A percentile compares a stretch with the other conserved stretches of the same genome.
Conservation (phyloP, 805 yeast species). For the Saccharomycopsis fibuligera region DNA sequence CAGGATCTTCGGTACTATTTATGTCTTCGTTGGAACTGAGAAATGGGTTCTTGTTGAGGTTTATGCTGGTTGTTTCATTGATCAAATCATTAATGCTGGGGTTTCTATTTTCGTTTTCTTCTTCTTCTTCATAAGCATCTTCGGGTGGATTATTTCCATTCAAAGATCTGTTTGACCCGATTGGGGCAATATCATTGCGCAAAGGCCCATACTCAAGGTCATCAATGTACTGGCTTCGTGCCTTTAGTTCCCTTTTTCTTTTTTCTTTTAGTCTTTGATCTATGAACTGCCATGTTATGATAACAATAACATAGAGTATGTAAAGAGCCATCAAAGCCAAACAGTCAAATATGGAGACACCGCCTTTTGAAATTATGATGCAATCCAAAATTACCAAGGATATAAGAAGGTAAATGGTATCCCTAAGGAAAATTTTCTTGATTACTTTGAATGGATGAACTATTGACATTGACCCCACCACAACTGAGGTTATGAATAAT, state of each 20-base stretch:
- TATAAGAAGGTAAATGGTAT: constrained; percentile 47
- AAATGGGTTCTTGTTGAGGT: constrained; percentile 12
- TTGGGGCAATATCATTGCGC: too few relatives aligned
- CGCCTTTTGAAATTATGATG: constrained; percentile 47
- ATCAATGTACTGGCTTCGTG: constrained; percentile 15
- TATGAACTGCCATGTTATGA: constrained; percentile 37
- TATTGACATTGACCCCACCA: constrained; percentile 73
- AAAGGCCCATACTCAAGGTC: constrained; percentile 4
- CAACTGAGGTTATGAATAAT: constrained; percentile 70
- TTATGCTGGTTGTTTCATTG: neutral
- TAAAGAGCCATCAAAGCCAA: constrained; percentile 51
- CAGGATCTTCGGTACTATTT: neutral
- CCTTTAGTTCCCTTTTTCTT: constrained; percentile 7
- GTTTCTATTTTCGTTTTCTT: neutral
- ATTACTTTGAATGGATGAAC: constrained; percentile 56
- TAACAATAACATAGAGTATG: constrained; percentile 48
- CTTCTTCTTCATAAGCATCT: neutral
- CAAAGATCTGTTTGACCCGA: neutral
- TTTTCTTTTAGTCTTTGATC: neutral
- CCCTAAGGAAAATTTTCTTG: constrained; percentile 46
- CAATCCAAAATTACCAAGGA: constrained; percentile 43
- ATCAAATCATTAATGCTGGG: constrained; percentile 2
- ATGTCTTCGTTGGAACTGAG: neutral
- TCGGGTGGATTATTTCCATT: neutral
- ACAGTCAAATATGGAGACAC: constrained; percentile 51